A percentile compares a stretch with the other conserved stretches of the same genome.
These are phyloP conservation scores for Russula sp. DNA, from an alignment of 768 basidiomycete species.

Conservation along the genomic window DNA sequence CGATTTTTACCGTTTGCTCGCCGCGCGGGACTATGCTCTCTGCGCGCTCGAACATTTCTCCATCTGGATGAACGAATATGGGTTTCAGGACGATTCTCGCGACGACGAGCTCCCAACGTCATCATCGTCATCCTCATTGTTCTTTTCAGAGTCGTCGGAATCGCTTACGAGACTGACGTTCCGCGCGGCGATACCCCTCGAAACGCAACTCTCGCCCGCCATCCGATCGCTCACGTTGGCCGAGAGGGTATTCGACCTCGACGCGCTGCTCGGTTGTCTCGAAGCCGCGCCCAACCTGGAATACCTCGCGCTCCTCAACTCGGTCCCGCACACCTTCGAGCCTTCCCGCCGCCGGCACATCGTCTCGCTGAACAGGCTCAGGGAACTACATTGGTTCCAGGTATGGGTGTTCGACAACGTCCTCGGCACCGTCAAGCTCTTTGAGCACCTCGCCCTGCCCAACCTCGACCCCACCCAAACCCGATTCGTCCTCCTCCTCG, in stretches of 20 bases:
- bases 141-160: neutral
- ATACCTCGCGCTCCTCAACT: conserved; percentile 5
- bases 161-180: neutral
- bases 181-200: neutral
- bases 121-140: neutral
- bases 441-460: conserved; percentile 11
- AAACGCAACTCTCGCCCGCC: neutral
- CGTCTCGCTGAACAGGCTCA: neutral
- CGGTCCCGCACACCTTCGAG: conserved; percentile 9
- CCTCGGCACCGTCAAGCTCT: conserved; percentile 15
- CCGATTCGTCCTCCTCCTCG: conserved; percentile 6
- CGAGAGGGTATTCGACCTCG: conserved; percentile 5
- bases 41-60: conserved; percentile 8
- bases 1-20: conserved; percentile 8
- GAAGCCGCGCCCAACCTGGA: conserved; percentile 9
- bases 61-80: conserved; percentile 4
- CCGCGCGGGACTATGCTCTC: neutral
- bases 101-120: no score
- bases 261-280: conserved; percentile 5
- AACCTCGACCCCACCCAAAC: neutral
- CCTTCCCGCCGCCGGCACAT: neutral
- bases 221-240: conserved; percentile 6
- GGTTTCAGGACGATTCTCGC: neutral
- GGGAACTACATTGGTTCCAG: conserved; percentile 14
- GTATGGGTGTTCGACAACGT: conserved; percentile 2